Evolutionary conservation across 441 rosid genomes (phyloP).

Genomic region (Gossypium lobatum): DNA sequence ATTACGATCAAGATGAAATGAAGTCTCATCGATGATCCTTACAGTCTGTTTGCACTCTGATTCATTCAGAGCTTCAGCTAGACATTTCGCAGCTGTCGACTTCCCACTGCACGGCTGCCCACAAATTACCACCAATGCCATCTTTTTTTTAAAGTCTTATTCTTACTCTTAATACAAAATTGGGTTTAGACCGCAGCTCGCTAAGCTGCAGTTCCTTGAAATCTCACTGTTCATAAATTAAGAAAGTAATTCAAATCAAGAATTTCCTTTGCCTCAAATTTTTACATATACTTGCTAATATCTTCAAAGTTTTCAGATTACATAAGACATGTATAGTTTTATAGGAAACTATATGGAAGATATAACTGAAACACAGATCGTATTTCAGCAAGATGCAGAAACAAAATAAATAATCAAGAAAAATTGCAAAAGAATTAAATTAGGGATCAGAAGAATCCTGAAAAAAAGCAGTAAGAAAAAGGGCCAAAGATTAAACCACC

Average conservation of each 20-base stretch:
- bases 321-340: background rate
- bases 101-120: conserved; percentile 97
- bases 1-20: conserved; percentile 81
- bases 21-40: conserved; percentile 64
- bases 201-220: background rate
- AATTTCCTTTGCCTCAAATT: background rate
- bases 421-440: background rate
- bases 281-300: background rate
- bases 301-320: background rate
- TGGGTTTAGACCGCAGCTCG: background rate
- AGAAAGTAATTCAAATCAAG: background rate
- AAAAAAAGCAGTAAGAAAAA: background rate
- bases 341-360: background rate
- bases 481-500: too few relatives aligned
- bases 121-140: conserved; percentile 90
- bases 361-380: background rate
- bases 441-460: background rate
- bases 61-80: conserved; percentile 61
- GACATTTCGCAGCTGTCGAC: conserved; percentile 55
- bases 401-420: background rate
- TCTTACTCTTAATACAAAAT: background rate
- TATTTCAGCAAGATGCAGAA: background rate
- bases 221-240: background rate
- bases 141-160: background rate
- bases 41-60: conserved; percentile 52